A percentile compares a stretch with the other conserved stretches of the same genome.
Evolutionary conservation across 805 yeast species (phyloP).

Genomic region (Groenewaldozyma tartarivorans): DNA sequence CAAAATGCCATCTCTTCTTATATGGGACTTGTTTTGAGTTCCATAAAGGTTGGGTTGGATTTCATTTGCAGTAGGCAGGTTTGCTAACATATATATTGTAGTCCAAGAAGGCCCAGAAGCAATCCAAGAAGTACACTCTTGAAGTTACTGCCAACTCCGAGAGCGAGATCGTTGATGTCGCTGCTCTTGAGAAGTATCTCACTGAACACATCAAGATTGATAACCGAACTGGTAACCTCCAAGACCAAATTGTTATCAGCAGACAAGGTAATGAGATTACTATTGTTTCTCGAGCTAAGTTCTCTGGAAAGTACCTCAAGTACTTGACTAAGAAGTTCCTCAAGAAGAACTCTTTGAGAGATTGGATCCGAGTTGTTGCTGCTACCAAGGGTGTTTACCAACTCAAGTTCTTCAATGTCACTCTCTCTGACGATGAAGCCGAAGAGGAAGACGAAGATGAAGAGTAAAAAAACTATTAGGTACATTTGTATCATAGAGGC

Average conservation of each 20-base stretch:
- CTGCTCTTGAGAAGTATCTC: constrained; percentile 95
- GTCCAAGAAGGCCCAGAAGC: constrained; percentile 70
- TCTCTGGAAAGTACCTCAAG: constrained; percentile 99
- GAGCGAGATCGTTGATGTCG: constrained; percentile 96
- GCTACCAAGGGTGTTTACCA: constrained; percentile 92
- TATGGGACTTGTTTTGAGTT: constrained; percentile 15
- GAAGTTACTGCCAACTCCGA: constrained; percentile 96
- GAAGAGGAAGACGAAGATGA: constrained; percentile 51
- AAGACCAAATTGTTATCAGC: constrained; percentile 83
- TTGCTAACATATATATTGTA: constrained; percentile 36
- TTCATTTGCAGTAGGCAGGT: constrained; percentile 63
- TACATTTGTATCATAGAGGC: too few species aligned
- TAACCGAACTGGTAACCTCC: constrained; percentile 92
- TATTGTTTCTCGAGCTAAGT: constrained; percentile 85
- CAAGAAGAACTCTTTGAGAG: constrained; percentile 99
- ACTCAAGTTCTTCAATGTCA: constrained; percentile 98
- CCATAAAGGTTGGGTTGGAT: neutral
- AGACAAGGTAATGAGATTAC: constrained; percentile 81
- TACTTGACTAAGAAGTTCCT: constrained; percentile 99
- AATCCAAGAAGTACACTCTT: constrained; percentile 63
- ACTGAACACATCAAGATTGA: constrained; percentile 99
- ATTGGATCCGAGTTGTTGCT: constrained; percentile 99
- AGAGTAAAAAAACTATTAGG: too few species aligned
- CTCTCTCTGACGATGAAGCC: constrained; percentile 90
- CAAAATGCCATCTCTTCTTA: constrained; percentile 15